phyloP scores from a whole-genome alignment of 768 basidiomycete genomes.

The Xerocomellus amylosporus region DNA sequence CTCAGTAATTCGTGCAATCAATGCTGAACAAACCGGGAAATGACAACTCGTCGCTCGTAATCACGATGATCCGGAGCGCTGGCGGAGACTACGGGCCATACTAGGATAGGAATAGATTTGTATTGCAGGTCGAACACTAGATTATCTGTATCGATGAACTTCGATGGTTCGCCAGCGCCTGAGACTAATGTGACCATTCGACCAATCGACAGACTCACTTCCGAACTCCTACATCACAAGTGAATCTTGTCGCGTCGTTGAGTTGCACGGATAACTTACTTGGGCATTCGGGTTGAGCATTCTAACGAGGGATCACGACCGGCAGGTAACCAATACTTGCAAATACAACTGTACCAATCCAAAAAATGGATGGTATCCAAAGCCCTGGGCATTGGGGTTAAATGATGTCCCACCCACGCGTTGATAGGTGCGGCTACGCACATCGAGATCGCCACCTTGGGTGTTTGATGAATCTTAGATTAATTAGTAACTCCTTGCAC shows the following conservation, averaged over 20 bases:
- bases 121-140: not conserved
- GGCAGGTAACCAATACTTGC: not conserved
- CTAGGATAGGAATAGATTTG: not conserved
- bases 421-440: not conserved
- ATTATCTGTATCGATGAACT: slow-evolving; percentile 1
- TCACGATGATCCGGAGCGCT: not conserved
- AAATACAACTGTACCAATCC: slow-evolving; percentile 5
- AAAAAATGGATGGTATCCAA: slow-evolving; percentile 6
- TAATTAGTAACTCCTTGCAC: not conserved
- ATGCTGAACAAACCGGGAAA: not conserved
- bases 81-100: not conserved
- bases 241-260: not conserved
- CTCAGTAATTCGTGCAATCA: not conserved
- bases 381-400: not conserved
- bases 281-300: not conserved
- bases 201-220: not conserved
- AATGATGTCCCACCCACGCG: not conserved
- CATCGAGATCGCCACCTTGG: not conserved
- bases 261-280: not conserved
- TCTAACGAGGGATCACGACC: not conserved
- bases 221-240: not conserved
- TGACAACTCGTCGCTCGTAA: too few relatives aligned
- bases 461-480: not conserved
- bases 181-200: not conserved
- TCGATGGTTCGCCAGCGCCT: not conserved